A percentile compares a stretch with the other conserved stretches of the same genome.
Conservation (phyloP, 2,329 filamentous ascomycete genomes). For the Aurifilum marmelostoma region DNA sequence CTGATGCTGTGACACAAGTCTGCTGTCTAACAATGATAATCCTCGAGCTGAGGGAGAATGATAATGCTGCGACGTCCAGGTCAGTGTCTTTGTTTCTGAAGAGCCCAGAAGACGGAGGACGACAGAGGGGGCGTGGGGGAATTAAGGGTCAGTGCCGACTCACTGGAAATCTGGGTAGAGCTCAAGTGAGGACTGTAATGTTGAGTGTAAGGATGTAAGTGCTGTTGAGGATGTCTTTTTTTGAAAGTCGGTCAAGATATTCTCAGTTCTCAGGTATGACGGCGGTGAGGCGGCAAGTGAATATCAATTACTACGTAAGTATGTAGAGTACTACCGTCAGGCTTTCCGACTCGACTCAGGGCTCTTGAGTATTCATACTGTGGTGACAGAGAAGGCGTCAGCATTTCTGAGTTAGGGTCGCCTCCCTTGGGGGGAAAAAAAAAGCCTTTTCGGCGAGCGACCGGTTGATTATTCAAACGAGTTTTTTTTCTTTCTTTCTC, state of each 20-base stretch:
- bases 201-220: slow-evolving; percentile 32
- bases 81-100: no score
- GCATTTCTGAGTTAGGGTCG: background rate
- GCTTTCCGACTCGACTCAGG: background rate
- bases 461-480: background rate
- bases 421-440: background rate
- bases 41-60: no score
- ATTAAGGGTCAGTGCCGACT: background rate
- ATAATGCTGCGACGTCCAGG: background rate
- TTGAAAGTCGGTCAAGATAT: slow-evolving; percentile 26
- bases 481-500: background rate
- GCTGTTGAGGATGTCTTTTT: background rate
- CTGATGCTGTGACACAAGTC: slow-evolving; percentile 24
- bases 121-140: no score
- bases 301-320: background rate
- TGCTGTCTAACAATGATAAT: no score
- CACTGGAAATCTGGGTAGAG: background rate
- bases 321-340: background rate
- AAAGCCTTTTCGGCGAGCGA: background rate
- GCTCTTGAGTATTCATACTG: slow-evolving; percentile 1
- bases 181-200: background rate
- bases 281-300: background rate
- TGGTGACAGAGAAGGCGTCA: background rate
- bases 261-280: background rate
- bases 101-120: background rate